Evolutionary conservation across 352 stramenopile species (phyloP).

Genomic region (Globisporangium recalcitrans): DNA sequence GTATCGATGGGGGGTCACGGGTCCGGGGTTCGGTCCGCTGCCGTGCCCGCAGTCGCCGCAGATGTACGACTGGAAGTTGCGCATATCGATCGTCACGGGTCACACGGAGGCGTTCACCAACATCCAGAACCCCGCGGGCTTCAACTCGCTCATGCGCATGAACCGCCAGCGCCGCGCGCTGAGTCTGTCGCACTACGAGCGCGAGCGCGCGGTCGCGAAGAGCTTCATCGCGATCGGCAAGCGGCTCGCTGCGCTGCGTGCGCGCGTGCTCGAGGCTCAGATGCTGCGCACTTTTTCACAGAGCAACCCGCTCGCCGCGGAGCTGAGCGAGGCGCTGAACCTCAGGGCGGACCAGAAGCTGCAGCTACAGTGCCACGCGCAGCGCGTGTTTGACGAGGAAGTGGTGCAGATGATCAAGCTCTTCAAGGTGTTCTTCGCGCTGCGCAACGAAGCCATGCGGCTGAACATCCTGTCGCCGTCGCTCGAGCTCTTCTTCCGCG

Average conservation of each 20-base stretch:
- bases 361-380: constrained; percentile 57
- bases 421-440: constrained; percentile 75
- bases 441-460: constrained; percentile 60
- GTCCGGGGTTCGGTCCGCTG: constrained; percentile 32
- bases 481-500: constrained; percentile 64
- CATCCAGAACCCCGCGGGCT: constrained; percentile 65
- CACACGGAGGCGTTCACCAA: constrained; percentile 54
- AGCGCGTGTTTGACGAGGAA: constrained; percentile 58
- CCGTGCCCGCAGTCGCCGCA: constrained; percentile 45
- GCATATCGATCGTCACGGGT: constrained; percentile 64
- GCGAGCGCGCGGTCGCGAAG: constrained; percentile 50
- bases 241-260: constrained; percentile 48
- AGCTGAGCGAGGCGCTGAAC: constrained; percentile 44
- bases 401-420: constrained; percentile 59
- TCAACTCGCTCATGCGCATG: constrained; percentile 62
- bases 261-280: constrained; percentile 58
- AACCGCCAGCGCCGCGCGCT: constrained; percentile 68
- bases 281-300: constrained; percentile 44
- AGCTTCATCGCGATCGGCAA: constrained; percentile 54
- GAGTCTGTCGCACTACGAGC: constrained; percentile 36
- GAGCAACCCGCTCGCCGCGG: constrained; percentile 28
- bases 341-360: constrained; percentile 53
- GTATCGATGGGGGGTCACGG: constrained; percentile 70
- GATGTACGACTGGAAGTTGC: constrained; percentile 58
- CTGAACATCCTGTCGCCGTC: constrained; percentile 64